A percentile compares a stretch with the other conserved stretches of the same genome.
These are phyloP conservation scores for Tuber umbilicatum DNA, from an alignment of 495 filamentous ascomycete species.

Conservation along the genomic window DNA sequence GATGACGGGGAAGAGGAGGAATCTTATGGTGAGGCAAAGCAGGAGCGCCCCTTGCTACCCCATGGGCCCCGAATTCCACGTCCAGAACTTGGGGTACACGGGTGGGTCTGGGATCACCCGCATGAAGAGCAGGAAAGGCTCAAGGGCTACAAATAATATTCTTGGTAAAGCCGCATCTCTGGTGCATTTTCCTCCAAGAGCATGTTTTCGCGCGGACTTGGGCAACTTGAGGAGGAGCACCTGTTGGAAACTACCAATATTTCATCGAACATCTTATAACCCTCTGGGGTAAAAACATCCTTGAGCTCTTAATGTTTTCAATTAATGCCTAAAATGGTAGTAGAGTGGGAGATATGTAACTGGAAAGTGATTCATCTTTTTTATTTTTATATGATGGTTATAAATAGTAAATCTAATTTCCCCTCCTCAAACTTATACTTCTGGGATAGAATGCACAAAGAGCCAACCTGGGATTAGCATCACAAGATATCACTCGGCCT, in stretches of 20 bases:
- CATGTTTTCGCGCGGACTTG: neutral
- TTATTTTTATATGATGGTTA: neutral
- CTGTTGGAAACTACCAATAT: neutral
- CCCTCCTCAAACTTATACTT: neutral
- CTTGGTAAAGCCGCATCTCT: neutral
- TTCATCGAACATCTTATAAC: neutral
- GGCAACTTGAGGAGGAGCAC: neutral
- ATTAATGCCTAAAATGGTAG: neutral
- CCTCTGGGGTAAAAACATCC: neutral
- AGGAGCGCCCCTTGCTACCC: neutral
- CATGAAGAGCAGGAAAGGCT: neutral
- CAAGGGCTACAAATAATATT: neutral
- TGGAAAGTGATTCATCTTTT: neutral
- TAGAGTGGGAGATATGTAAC: neutral
- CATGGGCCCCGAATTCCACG: neutral
- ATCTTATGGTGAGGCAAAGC: neutral
- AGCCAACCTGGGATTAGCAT: rapidly evolving
- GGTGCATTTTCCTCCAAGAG: neutral
- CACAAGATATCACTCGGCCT: neutral
- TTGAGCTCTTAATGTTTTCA: neutral
- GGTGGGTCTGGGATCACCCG: neutral
- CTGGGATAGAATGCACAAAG: neutral
- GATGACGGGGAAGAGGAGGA: too few species aligned
- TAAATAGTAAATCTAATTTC: neutral
- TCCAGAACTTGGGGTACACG: neutral